phyloP scores from a whole-genome alignment of 108 stramenopile genomes.

The Pseudonitzschia pungens region DNA sequence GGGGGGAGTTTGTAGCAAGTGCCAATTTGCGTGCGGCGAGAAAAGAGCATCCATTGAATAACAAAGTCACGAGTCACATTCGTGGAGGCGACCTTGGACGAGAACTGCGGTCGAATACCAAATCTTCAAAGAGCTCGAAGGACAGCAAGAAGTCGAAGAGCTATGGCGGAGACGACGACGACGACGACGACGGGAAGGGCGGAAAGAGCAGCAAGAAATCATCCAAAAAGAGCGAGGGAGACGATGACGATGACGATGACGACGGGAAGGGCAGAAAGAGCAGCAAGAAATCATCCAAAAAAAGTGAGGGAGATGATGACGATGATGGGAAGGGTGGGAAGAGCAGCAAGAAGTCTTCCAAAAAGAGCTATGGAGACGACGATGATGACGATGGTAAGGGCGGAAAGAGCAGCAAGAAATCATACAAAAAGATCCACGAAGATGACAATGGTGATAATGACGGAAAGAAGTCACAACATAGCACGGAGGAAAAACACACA shows the following conservation, averaged over 20 bases:
- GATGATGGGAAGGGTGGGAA: too few species aligned
- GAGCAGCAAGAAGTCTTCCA: too few species aligned
- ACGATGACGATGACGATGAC: not conserved
- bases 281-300: not conserved
- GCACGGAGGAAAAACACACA: not conserved
- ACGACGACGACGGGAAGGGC: not conserved
- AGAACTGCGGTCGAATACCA: not conserved
- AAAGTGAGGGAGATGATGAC: too few species aligned
- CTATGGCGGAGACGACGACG: too few species aligned
- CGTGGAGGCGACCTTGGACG: not conserved
- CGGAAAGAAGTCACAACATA: not conserved
- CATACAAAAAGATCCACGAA: not conserved
- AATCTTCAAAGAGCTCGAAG: not conserved
- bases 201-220: too few species aligned
- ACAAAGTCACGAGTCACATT: not conserved
- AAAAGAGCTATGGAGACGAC: not conserved
- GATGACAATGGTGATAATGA: constrained; percentile 13
- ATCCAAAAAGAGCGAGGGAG: too few species aligned
- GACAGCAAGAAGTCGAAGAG: too few species aligned
- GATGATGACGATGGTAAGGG: not conserved
- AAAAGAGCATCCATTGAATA: not conserved
- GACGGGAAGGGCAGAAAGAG: not conserved
- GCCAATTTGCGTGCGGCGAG: not conserved
- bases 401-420: not conserved
- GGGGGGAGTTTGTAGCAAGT: not conserved